Evolutionary conservation across 2,329 filamentous ascomycete genomes (phyloP).

Genomic region (Passalora sequoiae): DNA sequence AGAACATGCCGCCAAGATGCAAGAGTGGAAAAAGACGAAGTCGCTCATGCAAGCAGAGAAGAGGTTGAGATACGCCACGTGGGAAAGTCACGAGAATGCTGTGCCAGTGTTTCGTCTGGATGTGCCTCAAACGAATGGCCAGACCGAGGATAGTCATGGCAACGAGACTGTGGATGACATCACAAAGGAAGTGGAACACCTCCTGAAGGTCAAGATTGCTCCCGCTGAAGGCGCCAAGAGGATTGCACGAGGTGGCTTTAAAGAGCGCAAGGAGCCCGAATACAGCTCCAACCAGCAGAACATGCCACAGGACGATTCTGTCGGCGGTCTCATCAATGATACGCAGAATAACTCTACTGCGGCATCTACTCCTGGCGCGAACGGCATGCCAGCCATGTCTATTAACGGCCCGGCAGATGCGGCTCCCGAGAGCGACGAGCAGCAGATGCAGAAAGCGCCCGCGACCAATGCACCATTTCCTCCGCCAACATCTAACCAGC

Average conservation of each 20-base stretch:
- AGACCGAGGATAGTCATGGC: conserved; percentile 23
- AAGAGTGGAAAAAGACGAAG: conserved; percentile 66
- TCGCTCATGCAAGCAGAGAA: conserved; percentile 69
- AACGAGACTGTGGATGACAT: conserved; percentile 65
- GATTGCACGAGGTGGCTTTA: conserved; percentile 34
- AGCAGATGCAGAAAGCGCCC: not conserved
- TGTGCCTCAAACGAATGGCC: conserved; percentile 41
- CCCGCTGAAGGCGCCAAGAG: conserved; percentile 27
- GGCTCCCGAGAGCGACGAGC: conserved; percentile 1
- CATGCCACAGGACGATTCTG: conserved; percentile 9
- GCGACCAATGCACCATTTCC: conserved; percentile 3
- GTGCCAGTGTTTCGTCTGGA: conserved; percentile 41
- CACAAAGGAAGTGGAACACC: conserved; percentile 65
- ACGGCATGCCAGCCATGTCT: not conserved
- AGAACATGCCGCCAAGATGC: conserved; percentile 70
- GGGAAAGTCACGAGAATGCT: conserved; percentile 38
- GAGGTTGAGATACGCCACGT: conserved; percentile 62
- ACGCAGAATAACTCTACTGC: conserved; percentile 9
- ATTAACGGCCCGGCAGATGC: not conserved
- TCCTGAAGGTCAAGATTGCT: conserved; percentile 61
- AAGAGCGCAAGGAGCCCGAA: conserved; percentile 23
- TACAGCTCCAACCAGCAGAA: conserved; percentile 12
- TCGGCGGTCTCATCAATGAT: conserved; percentile 8
- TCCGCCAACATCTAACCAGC: conserved; percentile 1
- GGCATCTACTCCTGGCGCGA: conserved; percentile 55